phyloP scores from a whole-genome alignment of 331 rosid genomes.

The Spiraea crenata region DNA sequence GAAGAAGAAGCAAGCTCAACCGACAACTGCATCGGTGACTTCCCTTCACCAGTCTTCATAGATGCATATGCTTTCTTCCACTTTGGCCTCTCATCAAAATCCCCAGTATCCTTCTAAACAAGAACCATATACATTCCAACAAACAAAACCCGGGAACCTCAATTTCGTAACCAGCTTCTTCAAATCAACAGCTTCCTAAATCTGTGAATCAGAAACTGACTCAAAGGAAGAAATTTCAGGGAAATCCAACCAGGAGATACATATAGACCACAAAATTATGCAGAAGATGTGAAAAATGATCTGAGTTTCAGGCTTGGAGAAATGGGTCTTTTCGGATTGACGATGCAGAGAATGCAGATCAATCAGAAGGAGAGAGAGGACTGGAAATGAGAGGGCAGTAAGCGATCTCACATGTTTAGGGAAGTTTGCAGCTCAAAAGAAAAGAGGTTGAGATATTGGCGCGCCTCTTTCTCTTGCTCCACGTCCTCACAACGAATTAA shows the following conservation, averaged over 20 bases:
- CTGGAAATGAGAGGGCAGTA: conserved; percentile 54
- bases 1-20: conserved; percentile 51
- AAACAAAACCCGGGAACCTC: not conserved
- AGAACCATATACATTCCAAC: not conserved
- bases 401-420: conserved; percentile 43
- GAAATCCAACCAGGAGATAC: not conserved
- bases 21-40: conserved; percentile 47
- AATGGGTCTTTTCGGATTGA: conserved; percentile 22
- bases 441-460: conserved; percentile 53
- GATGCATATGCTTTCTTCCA: conserved; percentile 59
- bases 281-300: not conserved
- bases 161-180: not conserved
- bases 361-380: conserved; percentile 21
- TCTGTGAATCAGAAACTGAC: conserved; percentile 3
- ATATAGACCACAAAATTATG: not conserved
- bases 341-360: conserved; percentile 31
- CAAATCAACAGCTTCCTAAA: not conserved
- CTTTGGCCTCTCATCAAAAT: conserved; percentile 76
- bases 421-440: conserved; percentile 26
- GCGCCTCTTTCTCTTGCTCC: conserved; percentile 51
- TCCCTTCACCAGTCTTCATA: conserved; percentile 69
- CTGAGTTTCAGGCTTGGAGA: conserved; percentile 10
- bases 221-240: conserved; percentile 10
- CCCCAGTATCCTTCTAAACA: conserved; percentile 21
- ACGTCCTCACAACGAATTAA: conserved; percentile 38